Base-by-base conservation (phyloP, 768 basidiomycete genomes). In the Lentinula boryana region DNA sequence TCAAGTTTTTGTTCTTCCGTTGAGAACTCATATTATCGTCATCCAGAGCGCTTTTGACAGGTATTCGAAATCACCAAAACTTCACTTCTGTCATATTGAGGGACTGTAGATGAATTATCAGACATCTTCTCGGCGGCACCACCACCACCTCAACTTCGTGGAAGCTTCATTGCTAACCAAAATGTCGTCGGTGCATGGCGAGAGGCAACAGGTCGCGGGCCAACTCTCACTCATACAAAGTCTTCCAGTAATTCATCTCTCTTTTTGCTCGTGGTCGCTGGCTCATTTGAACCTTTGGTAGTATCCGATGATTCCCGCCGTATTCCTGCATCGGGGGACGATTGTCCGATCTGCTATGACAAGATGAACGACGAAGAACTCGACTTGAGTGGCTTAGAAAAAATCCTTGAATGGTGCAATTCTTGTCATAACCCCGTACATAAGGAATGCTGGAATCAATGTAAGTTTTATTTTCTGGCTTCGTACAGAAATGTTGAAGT, bases 281-380 rank as follows among this genome's bases (percentile, higher is more conserved):
- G 31, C 43, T 43, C 21, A 43, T 56, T 6, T 23, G 7, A 4
- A 5, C n/a, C 31, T 9, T 15, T 16, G 4, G 13, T 18, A 46
- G 13, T 7, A 16, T 18, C 46, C 13, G 48, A 52, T 15, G 58
- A 60, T 43, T 35, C 58, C 13, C 49, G 58, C 18, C 58, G 36
- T 31, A 40, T 60, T 8, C 58, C 58, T 16, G 35, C 18, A 21
- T 41, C 58, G 2, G 58, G 52, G 21, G 58, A 51, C 23, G 58
- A 52, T 41, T 60, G 58, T 51, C 58, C 50, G 31, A 51, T 60
- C 27, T 60, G 50, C 33, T 60, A 60, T n/a, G 58, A 60, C 38
- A 51, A 50, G 36, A 60, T 60, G 58, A 60, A 50, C 48, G 35
- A 12, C 1, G 16, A 23, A 7, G 48, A 31, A 27, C 21, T 38